Evolutionary conservation across 1,139 yeast genomes (phyloP).

Genomic region (Dujonia santamariae): DNA sequence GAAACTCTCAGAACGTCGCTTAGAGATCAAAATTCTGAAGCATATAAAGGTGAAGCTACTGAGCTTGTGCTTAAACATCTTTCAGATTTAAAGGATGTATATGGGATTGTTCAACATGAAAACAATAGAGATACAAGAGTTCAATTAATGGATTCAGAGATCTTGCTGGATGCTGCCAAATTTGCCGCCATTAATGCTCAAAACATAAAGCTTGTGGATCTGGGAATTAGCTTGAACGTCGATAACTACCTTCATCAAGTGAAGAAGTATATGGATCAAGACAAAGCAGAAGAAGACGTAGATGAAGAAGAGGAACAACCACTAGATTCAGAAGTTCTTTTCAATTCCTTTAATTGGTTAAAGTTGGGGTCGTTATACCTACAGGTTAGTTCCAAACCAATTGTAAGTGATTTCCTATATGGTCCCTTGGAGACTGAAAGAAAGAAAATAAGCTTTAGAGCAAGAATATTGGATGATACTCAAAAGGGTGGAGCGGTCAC

Average conservation of each 20-base stretch:
- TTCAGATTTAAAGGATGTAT: conserved; percentile 27
- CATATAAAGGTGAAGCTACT: conserved; percentile 35
- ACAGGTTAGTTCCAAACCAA: conserved; percentile 45
- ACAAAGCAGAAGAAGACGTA: conserved; percentile 15
- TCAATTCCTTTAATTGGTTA: conserved; percentile 53
- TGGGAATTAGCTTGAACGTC: conserved; percentile 46
- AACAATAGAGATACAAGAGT: conserved; percentile 24
- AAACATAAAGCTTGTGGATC: conserved; percentile 54
- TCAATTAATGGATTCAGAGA: conserved; percentile 37
- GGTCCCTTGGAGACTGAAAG: conserved; percentile 73
- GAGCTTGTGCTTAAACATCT: conserved; percentile 24
- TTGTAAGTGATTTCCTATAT: conserved; percentile 57
- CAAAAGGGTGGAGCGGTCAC: conserved; percentile 20
- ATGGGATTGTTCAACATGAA: conserved; percentile 27
- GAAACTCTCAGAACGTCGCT: conserved; percentile 23
- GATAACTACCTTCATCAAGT: conserved; percentile 44
- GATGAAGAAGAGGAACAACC: conserved; percentile 13
- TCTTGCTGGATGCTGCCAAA: conserved; percentile 36
- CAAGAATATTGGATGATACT: conserved; percentile 42
- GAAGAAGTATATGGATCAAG: conserved; percentile 32
- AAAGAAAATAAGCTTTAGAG: conserved; percentile 33
- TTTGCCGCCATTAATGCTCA: conserved; percentile 53
- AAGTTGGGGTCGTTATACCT: conserved; percentile 55
- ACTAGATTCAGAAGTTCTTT: conserved; percentile 18
- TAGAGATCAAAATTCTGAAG: conserved; percentile 22